Conservation (phyloP, 768 basidiomycete genomes). For the Suillus alpinus region DNA sequence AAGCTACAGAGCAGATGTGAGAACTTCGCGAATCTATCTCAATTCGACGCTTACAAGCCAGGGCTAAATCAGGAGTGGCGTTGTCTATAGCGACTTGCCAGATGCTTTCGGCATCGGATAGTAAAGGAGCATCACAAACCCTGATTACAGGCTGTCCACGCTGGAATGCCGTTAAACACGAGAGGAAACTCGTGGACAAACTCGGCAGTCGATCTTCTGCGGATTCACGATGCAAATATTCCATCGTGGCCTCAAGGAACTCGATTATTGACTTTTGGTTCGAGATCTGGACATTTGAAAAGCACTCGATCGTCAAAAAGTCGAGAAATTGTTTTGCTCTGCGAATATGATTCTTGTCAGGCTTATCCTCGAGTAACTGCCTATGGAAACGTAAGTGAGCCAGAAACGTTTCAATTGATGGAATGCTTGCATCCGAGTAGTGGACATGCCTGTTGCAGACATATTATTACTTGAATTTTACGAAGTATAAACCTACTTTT, state of each 20-base stretch:
- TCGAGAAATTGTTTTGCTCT: constrained; percentile 6
- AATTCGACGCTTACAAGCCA: constrained; percentile 38
- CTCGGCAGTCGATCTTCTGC: constrained; percentile 3
- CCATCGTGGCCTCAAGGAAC: background rate
- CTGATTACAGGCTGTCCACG: constrained; percentile 12
- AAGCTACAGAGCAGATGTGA: constrained; percentile 30
- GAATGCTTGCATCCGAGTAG: background rate
- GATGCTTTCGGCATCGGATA: constrained; percentile 32
- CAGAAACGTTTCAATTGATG: background rate
- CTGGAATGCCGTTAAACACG: constrained; percentile 29
- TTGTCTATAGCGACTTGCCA: constrained; percentile 35
- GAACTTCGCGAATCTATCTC: constrained; percentile 3
- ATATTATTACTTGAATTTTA: background rate
- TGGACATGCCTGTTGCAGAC: background rate
- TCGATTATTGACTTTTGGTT: background rate
- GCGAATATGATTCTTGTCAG: background rate
- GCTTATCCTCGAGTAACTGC: background rate
- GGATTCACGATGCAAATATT: background rate
- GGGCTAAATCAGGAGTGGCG: constrained; percentile 30
- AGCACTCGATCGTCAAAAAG: constrained; percentile 3
- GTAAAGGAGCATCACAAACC: constrained; percentile 2
- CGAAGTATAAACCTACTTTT: background rate
- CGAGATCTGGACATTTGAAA: constrained; percentile 1
- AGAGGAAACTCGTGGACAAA: constrained; percentile 37
- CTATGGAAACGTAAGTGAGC: background rate